Base-by-base conservation (phyloP, 192 early-diverging fungal genomes). In the Entomortierella parvispora region DNA sequence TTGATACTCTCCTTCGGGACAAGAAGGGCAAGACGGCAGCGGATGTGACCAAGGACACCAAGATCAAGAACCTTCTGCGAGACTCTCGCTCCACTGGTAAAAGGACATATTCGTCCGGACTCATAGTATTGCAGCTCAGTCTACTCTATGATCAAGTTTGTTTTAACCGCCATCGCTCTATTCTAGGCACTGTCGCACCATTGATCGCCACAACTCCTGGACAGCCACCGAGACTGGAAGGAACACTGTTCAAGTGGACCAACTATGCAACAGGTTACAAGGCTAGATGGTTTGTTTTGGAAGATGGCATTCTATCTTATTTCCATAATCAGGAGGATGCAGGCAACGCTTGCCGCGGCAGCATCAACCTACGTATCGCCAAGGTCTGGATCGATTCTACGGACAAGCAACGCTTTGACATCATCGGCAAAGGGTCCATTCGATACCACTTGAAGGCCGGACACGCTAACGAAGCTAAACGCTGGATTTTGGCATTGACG, bases 181-280 rank as follows among this genome's bases (percentile, higher is more conserved):
- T 12, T 25, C 58, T 77, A 74, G 87, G 85, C 3, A 80, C 89
- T 0, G 78, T 79, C 68, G 84, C 79, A 44, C 81, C 85, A 28
- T 63, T 83, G 26, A 80, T 84, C 37, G 70, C 86, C 28, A 81
- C 83, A 2, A 81, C 85, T 1, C 80, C 83, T 23, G 91, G 85
- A 22, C 80, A 81, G 29, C 82, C 90, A 31, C 92, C 92, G 11
- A 81, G 81, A 47, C 76, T 90, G 7, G 79, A 81, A 55, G 91
- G 91, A 25, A 84, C 75, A 34, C 85, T 96, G 49, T 71, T 86
- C 76, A 96, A 96, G 71, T 96, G 93, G 93, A 93, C 91, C 58
- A 96, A 96, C 82, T 93, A 93, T 77, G 89, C 92, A 12, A 75
- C 85, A 47, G 93, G 94, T 44, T 96, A 92, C 84, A 90, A 92